Percentiles rank a stretch among this genome's conserved stretches.
Evolutionary conservation across 1,139 yeast genomes (phyloP).

Genomic region (Candida sanyaensis): DNA sequence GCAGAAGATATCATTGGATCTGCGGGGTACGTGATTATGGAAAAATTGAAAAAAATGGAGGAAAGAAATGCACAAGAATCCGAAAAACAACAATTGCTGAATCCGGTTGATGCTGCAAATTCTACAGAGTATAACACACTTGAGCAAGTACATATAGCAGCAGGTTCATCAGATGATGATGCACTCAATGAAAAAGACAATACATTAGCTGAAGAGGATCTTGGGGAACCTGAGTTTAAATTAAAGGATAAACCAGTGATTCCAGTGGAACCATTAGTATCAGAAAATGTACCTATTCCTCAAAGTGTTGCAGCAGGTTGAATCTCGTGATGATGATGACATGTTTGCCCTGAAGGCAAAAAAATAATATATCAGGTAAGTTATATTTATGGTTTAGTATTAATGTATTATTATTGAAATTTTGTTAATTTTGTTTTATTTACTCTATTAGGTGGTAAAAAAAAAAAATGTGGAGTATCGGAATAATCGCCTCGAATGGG

Average conservation of each 20-base stretch:
- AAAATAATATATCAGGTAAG: no score
- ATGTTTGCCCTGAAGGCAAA: no score
- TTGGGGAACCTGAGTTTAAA: not conserved
- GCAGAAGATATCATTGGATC: constrained; percentile 48
- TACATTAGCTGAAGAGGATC: not conserved
- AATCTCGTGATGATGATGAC: not conserved
- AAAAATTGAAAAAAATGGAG: constrained; percentile 11
- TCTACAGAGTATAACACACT: not conserved
- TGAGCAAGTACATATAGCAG: not conserved
- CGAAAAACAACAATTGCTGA: not conserved
- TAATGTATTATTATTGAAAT: no score
- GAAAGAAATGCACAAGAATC: not conserved
- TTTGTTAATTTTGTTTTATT: no score
- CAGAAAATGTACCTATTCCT: not conserved
- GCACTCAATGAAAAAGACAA: constrained; percentile 1
- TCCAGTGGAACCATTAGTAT: not conserved
- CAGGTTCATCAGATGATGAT: not conserved
- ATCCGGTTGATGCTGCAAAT: not conserved
- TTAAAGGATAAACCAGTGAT: not conserved
- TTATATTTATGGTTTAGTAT: no score
- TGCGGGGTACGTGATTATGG: constrained; percentile 24
- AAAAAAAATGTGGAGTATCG: no score
- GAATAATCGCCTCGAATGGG: no score
- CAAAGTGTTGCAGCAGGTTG: not conserved
- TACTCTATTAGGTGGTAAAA: no score